phyloP scores from a whole-genome alignment of 257 asterid species.

The Paraleonurus japonicus region DNA sequence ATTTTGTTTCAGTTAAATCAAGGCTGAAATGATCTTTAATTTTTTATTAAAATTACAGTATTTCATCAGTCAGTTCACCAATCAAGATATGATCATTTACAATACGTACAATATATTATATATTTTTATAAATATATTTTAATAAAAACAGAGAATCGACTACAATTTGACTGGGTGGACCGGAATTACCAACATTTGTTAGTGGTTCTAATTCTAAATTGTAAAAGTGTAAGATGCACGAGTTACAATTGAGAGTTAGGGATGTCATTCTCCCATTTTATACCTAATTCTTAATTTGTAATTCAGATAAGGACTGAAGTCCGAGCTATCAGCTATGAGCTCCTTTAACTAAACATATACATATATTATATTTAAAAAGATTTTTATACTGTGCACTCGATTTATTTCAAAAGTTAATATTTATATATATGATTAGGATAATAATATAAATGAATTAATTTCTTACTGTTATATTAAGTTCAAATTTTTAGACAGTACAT shows the following conservation, averaged over 20 bases:
- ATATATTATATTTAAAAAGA: too few relatives aligned
- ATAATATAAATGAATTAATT: too few relatives aligned
- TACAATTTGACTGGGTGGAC: not conserved
- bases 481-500: too few relatives aligned
- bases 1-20: too few relatives aligned
- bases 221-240: slow-evolving; percentile 20
- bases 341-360: slow-evolving; percentile 10
- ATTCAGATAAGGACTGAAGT: slow-evolving; percentile 22
- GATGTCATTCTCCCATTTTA: not conserved
- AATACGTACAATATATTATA: too few relatives aligned
- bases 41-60: too few relatives aligned
- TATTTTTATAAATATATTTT: too few relatives aligned
- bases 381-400: too few relatives aligned
- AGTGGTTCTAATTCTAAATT: slow-evolving; percentile 19
- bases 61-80: not conserved
- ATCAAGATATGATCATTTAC: not conserved
- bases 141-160: not conserved
- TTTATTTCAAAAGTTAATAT: too few relatives aligned
- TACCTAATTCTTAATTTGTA: slow-evolving; percentile 12
- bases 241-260: slow-evolving; percentile 11
- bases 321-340: not conserved
- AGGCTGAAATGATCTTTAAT: too few relatives aligned
- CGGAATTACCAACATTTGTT: slow-evolving; percentile 15
- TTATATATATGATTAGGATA: too few relatives aligned
- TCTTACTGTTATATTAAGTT: too few relatives aligned